Conservation (phyloP, 1,139 yeast species). For the Pichia inconspicua region DNA sequence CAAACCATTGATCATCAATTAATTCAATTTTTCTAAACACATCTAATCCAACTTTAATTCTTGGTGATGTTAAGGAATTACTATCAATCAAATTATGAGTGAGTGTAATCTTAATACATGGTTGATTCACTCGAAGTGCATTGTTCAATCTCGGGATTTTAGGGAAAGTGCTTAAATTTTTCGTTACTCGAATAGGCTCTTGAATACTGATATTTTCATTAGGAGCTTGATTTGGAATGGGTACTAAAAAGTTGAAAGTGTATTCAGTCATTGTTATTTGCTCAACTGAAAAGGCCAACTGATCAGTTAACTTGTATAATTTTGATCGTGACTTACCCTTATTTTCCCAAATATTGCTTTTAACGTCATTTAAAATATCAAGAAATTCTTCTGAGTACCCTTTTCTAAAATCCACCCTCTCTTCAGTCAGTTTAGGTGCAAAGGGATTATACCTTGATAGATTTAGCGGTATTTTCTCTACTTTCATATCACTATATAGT, state of each 20-base stretch:
- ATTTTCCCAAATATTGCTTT: not conserved
- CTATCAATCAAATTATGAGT: slow-evolving; percentile 12
- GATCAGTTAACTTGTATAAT: slow-evolving; percentile 15
- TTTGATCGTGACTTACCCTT: not conserved
- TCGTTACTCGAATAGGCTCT: slow-evolving; percentile 9
- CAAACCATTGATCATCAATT: slow-evolving; percentile 15
- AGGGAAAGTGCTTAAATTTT: slow-evolving; percentile 10
- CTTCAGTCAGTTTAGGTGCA: not conserved
- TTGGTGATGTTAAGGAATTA: slow-evolving; percentile 11
- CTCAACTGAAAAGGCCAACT: slow-evolving; percentile 21
- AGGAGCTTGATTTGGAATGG: slow-evolving; percentile 19
- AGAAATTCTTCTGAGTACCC: slow-evolving; percentile 4
- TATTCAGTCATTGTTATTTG: slow-evolving; percentile 14
- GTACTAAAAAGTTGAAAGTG: slow-evolving; percentile 20
- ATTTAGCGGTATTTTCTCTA: slow-evolving; percentile 5
- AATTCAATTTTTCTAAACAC: slow-evolving; percentile 6
- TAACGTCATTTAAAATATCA: slow-evolving; percentile 4
- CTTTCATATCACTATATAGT: not conserved
- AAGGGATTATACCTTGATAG: slow-evolving; percentile 6
- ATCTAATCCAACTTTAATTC: slow-evolving; percentile 13
- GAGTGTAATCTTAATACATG: slow-evolving; percentile 14
- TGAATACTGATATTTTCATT: slow-evolving; percentile 11
- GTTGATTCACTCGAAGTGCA: slow-evolving; percentile 8
- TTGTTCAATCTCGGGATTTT: slow-evolving; percentile 3
- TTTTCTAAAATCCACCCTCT: slow-evolving; percentile 1